Percentiles rank a stretch among this genome's conserved stretches.
Conservation (phyloP, 2,329 filamentous ascomycete species). For the Botrytis tulipae region DNA sequence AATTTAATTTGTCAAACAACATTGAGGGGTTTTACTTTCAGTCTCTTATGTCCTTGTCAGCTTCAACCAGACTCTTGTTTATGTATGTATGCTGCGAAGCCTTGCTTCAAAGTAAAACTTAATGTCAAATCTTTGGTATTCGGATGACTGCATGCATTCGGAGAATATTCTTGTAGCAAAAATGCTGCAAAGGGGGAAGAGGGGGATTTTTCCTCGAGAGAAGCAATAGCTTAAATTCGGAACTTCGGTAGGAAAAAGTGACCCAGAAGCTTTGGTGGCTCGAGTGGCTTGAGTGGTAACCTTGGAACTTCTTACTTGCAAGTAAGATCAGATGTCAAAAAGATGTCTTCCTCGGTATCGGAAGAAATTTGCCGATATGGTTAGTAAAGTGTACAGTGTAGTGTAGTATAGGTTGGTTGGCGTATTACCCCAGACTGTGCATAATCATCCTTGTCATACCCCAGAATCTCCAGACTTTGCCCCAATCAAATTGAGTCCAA, state of each 20-base stretch:
- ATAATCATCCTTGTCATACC: conserved; percentile 16
- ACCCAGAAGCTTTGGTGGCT: background rate
- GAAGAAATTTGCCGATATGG: background rate
- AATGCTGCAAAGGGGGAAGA: background rate
- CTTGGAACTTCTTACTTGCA: background rate
- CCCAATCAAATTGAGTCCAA: conserved; percentile 5
- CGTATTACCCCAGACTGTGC: conserved; percentile 4
- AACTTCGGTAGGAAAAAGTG: background rate
- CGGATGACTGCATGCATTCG: conserved; percentile 2
- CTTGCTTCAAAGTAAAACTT: background rate
- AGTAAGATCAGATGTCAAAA: conserved; percentile 15
- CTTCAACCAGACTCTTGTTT: background rate
- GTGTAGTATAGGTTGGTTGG: background rate
- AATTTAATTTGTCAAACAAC: background rate
- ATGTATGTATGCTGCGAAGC: background rate
- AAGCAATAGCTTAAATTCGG: background rate
- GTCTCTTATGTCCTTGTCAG: background rate
- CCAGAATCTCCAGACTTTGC: conserved; percentile 16
- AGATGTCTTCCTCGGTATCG: conserved; percentile 11
- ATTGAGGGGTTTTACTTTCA: background rate
- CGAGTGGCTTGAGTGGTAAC: background rate
- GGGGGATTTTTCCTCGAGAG: background rate
- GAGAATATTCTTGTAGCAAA: background rate
- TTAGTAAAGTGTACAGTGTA: background rate
- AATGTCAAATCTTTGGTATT: background rate